phyloP scores from a whole-genome alignment of 495 filamentous ascomycete species.

The Talaromyces thailandensis region DNA sequence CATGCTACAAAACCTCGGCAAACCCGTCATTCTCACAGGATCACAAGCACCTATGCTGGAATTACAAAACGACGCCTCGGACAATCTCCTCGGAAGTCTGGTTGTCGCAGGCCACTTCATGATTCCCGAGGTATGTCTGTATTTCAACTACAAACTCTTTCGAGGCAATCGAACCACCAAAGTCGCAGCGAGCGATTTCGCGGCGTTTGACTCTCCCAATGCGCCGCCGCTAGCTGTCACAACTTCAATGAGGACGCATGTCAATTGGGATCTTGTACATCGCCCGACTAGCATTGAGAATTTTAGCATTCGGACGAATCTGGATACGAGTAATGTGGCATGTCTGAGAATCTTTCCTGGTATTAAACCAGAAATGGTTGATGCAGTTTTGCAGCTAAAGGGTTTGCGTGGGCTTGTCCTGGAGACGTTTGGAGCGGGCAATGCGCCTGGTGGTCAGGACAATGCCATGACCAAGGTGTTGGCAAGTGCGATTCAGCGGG shows the following conservation, averaged over 20 bases:
- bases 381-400: constrained; percentile 72
- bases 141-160: constrained; percentile 91
- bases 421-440: constrained; percentile 94
- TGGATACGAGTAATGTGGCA: constrained; percentile 84
- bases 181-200: constrained; percentile 75
- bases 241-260: constrained; percentile 68
- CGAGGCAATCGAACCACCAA: constrained; percentile 88
- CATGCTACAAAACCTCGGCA: constrained; percentile 87
- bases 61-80: constrained; percentile 89
- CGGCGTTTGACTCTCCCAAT: constrained; percentile 84
- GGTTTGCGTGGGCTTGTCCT: constrained; percentile 76
- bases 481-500: constrained; percentile 63
- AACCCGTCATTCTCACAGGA: constrained; percentile 85
- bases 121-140: constrained; percentile 92
- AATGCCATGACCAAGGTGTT: constrained; percentile 76
- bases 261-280: constrained; percentile 75
- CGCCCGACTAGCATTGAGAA: constrained; percentile 63
- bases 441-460: constrained; percentile 80
- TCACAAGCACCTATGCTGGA: constrained; percentile 90
- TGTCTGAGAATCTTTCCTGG: constrained; percentile 93
- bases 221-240: constrained; percentile 70
- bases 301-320: constrained; percentile 67
- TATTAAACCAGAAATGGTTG: constrained; percentile 90
- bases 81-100: constrained; percentile 85
- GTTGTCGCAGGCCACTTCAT: constrained; percentile 95